These are phyloP conservation scores for Xylariales sp. DNA, from an alignment of 2,329 filamentous ascomycete genomes.

Conservation along the genomic window DNA sequence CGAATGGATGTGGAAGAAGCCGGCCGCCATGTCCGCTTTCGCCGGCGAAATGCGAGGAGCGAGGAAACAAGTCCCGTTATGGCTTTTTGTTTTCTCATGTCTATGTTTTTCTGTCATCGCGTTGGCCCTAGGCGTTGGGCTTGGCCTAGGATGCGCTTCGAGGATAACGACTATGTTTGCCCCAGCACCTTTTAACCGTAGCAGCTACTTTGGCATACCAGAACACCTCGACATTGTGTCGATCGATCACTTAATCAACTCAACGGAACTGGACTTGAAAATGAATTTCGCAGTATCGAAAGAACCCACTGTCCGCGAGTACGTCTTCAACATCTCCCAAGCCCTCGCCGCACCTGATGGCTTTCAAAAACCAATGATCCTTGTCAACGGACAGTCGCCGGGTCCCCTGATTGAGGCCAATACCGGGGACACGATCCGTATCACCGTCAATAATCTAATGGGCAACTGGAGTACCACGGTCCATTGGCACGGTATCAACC, in stretches of 20 bases:
- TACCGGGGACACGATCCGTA: conserved; percentile 36
- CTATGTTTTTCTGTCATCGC: conserved; percentile 16
- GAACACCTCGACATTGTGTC: conserved; percentile 18
- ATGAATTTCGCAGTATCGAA: conserved; percentile 19
- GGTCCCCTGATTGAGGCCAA: conserved; percentile 41
- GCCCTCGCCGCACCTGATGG: conserved; percentile 30
- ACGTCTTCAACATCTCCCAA: conserved; percentile 28
- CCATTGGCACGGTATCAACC: conserved; percentile 66
- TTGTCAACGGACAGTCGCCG: conserved; percentile 36
- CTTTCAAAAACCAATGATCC: conserved; percentile 31
- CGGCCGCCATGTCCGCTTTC: conserved; percentile 9
- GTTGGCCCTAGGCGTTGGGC: conserved; percentile 18
- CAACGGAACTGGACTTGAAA: conserved; percentile 22
- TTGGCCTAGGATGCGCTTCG: conserved; percentile 17
- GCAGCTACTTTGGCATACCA: conserved; percentile 17
- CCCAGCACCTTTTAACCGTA: conserved; percentile 11
- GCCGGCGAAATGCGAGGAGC: conserved; percentile 6
- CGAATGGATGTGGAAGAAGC: conserved; percentile 13
- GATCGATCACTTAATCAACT: conserved; percentile 21
- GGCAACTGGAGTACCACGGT: conserved; percentile 43
- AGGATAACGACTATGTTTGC: conserved; percentile 9
- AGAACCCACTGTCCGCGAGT: conserved; percentile 21
- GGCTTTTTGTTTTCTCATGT: conserved; percentile 16
- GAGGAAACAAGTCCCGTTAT: conserved; percentile 15
- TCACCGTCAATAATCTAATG: conserved; percentile 36